Conservation (phyloP, 257 asterid species). For the Ligustrum vulgare region DNA sequence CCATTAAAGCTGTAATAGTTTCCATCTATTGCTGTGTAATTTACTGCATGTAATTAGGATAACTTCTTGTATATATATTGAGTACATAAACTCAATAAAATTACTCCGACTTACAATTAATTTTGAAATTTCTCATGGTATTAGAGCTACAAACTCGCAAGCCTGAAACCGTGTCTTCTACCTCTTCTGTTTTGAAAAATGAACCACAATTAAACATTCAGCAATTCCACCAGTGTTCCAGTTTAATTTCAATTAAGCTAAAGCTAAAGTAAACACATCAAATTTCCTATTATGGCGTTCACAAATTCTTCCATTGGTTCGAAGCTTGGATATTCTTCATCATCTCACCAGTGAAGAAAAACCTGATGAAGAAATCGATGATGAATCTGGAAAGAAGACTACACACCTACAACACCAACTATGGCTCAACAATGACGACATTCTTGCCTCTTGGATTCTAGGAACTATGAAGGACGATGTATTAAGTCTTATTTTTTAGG, state of each 20-base stretch:
- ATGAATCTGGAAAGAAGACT: not conserved
- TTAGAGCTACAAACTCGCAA: no score
- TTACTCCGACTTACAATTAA: no score
- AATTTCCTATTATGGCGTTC: not conserved
- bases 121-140: no score
- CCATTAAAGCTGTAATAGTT: no score
- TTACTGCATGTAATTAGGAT: no score
- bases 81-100: no score
- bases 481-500: not conserved
- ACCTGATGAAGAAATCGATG: not conserved
- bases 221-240: not conserved
- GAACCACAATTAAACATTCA: no score
- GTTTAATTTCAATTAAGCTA: not conserved
- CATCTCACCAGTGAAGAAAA: not conserved
- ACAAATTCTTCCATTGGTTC: not conserved
- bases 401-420: not conserved
- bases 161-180: no score
- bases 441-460: constrained; percentile 1
- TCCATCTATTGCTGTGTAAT: no score
- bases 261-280: no score
- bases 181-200: no score
- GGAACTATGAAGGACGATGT: not conserved
- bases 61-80: no score
- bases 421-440: not conserved
- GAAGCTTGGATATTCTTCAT: not conserved